These are phyloP conservation scores for Guadua angustifolia DNA, from an alignment of 176 grass and related monocot species.

Conservation along the genomic window DNA sequence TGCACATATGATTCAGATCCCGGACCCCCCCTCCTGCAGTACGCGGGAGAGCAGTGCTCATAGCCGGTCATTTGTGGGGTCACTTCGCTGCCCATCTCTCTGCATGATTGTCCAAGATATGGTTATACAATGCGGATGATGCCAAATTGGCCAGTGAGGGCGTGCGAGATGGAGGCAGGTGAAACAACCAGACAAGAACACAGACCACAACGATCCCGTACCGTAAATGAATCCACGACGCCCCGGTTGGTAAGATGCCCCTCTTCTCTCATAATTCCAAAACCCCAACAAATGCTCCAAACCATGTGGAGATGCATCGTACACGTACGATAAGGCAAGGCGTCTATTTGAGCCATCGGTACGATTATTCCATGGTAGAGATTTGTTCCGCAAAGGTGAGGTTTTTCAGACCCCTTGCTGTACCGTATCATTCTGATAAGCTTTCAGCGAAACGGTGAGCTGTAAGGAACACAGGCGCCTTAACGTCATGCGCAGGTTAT, in stretches of 20 bases:
- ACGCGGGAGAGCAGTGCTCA: neutral
- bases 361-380: neutral
- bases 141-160: neutral
- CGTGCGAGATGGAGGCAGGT: neutral
- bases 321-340: neutral
- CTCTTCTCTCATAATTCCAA: neutral
- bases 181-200: neutral
- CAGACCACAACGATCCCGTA: neutral
- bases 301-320: conserved; percentile 25
- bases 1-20: neutral
- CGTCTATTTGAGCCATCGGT: no score
- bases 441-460: conserved; percentile 1
- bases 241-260: neutral
- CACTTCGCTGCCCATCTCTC: neutral
- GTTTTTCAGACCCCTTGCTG: neutral
- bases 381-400: neutral
- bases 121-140: neutral
- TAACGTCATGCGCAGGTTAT: neutral
- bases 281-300: neutral
- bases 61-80: neutral
- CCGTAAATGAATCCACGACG: neutral
- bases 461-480: neutral
- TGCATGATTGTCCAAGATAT: neutral
- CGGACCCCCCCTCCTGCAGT: neutral
- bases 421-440: neutral